Base-by-base conservation (phyloP, 2,329 filamentous ascomycete species). In the Thelonectria olida region DNA sequence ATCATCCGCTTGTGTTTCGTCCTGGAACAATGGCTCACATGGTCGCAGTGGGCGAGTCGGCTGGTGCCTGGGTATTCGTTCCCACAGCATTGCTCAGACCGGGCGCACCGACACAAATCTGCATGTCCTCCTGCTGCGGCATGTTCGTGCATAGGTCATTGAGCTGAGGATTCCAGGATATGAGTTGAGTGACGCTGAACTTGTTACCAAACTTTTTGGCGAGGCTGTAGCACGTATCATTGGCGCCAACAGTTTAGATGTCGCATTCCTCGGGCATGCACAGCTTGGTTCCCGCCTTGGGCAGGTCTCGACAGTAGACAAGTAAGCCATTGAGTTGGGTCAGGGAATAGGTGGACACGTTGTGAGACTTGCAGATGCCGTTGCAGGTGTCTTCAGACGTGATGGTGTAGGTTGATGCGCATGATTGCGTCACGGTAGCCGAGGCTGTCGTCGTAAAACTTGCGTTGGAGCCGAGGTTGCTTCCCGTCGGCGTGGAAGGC, bases 111-210 rank as follows among this genome's bases (percentile, higher is more conserved):
- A 51, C 20, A 28, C 48, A 58, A 20, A 58, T 52, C 19, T 58
- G 55, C 39, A 47, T 58, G 22, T 34, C 55, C 9, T 15, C 31
- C n/a, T 58, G 55, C 39, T 58, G 48, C 13, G 19, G 13, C 27
- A 58, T 58, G 19, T 58, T 58, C 5, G 45, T 52, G 22, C 55
- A 58, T 3, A 47, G n/a, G 8, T 31, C 15, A 27, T 58, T 58
- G 27, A 58, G 55, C 9, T 36, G 20, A 13, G 48, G 55, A 23
- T 53, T 58, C 39, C 39, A 58, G 13, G 48, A 45, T 5, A 52
- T 12, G 6, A 58, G 28, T 12, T 58, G 27, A n/a, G 48, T 48
- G 28, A 58, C 39, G 28, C 34, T 52, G 39, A 58, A 44, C 4
- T 12, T 25, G 12, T 2, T 6, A 5, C 10, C n/a, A 7, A 53